A percentile compares a stretch with the other conserved stretches of the same genome.
phyloP scores from a whole-genome alignment of 257 asterid species.

The Solanum habrochaites region DNA sequence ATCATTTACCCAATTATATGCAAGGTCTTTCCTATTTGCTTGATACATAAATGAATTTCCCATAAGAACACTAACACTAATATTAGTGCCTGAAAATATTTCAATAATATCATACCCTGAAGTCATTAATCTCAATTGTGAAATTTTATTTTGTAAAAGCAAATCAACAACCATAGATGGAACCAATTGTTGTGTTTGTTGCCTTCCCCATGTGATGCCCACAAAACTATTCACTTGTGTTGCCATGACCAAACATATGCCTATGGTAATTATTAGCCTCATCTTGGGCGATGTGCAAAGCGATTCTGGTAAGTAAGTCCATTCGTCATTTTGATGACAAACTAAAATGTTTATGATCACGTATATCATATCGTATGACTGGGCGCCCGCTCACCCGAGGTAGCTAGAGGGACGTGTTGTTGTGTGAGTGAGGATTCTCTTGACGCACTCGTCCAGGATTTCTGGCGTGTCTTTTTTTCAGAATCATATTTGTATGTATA shows the following conservation, averaged over 20 bases:
- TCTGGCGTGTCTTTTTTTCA: neutral
- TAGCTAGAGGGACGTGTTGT: no score
- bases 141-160: conserved; percentile 13
- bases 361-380: no score
- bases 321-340: neutral
- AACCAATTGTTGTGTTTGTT: conserved; percentile 11
- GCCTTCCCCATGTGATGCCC: conserved; percentile 27
- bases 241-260: neutral
- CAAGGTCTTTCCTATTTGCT: neutral
- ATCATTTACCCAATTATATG: neutral
- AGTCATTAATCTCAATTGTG: neutral
- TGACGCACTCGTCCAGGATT: no score
- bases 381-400: no score
- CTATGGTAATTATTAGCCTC: neutral
- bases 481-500: neutral
- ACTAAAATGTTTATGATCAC: neutral
- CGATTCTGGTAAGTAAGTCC: no score
- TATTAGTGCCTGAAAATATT: conserved; percentile 4
- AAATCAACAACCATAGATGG: conserved; percentile 33
- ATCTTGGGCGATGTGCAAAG: neutral
- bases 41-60: neutral
- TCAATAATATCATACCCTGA: conserved; percentile 4
- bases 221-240: neutral
- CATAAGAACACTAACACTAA: neutral
- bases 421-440: no score